Evolutionary conservation across 2,329 filamentous ascomycete genomes (phyloP).

Genomic region (Aspergillus fischeri): DNA sequence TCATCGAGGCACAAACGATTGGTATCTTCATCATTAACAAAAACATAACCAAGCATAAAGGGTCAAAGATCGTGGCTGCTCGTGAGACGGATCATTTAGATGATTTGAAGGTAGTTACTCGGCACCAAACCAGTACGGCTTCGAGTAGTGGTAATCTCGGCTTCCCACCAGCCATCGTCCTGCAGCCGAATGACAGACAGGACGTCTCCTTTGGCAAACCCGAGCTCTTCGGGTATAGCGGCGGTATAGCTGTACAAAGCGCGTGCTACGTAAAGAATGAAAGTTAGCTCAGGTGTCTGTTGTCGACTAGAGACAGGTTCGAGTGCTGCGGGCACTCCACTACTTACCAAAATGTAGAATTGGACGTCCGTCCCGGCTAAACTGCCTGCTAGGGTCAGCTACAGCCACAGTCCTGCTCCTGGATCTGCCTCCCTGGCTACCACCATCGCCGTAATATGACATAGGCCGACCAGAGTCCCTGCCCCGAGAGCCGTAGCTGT

Average conservation of each 20-base stretch:
- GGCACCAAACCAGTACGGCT: slow-evolving; percentile 56
- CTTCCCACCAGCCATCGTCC: slow-evolving; percentile 99
- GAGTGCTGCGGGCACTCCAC: slow-evolving; percentile 35
- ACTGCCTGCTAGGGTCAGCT: slow-evolving; percentile 62
- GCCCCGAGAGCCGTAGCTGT: slow-evolving; percentile 31
- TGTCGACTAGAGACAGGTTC: neutral
- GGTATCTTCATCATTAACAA: slow-evolving; percentile 20
- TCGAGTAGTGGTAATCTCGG: slow-evolving; percentile 68
- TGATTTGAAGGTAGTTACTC: slow-evolving; percentile 63
- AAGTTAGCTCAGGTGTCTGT: neutral
- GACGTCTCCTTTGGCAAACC: slow-evolving; percentile 87
- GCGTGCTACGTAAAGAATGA: slow-evolving; percentile 57
- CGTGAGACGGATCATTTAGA: slow-evolving; percentile 34
- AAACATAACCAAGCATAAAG: slow-evolving; percentile 8
- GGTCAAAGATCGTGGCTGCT: slow-evolving; percentile 20
- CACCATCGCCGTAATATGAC: slow-evolving; percentile 48
- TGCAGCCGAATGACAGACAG: slow-evolving; percentile 84
- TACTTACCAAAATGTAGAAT: slow-evolving; percentile 93
- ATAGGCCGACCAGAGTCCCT: slow-evolving; percentile 42
- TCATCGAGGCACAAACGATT: slow-evolving; percentile 5
- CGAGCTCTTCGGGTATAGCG: slow-evolving; percentile 90
- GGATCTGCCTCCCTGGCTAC: slow-evolving; percentile 50
- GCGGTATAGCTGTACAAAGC: slow-evolving; percentile 93
- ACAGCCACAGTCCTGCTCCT: slow-evolving; percentile 85
- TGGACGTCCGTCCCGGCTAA: slow-evolving; percentile 77